Evolutionary conservation across 2,329 filamentous ascomycete species (phyloP), one percentile per base, ranked within the genome.

Genomic region (Clonostachys rhizophaga): DNA sequence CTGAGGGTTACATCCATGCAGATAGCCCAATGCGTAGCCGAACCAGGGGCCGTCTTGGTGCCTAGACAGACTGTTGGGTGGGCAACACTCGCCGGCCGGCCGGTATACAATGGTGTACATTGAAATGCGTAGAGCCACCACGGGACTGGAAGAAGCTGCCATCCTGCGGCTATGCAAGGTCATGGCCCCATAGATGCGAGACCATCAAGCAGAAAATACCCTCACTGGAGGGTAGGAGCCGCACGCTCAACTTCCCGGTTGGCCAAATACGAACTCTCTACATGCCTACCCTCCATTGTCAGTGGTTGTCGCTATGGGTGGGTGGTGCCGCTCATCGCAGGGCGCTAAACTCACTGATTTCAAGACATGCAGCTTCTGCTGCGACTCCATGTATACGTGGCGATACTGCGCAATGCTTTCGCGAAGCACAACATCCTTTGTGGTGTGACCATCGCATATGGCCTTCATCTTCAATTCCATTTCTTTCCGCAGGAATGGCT

Each of bases 401-500:
- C 86, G 83, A 65, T 97, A 99, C 71, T 94, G 89, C 50, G 85
- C 80, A 47, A 99, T 73, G 62, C 87, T 96, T 64, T 95, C 86
- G 47, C 84, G 77, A 40, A 99, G 78, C 42, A 99, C 89, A 17
- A 81, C 79, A 46, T 80, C 77, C 58, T 83, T 86, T 34, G 85
- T 88, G 53, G 83, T 87, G 45, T 81, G 83, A 24, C 94, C 94
- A 50, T 92, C 91, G 67, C 94, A 97, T 48, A 99, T 96, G 49
- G 89, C 89, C 63, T 91, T 94, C 92, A 99, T 96, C 64, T 91
- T 89, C 51, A 90, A 71, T 68, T 99, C 94, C 90, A 96, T 96
- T 74, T 99, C 91, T 67, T 97, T 97, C 48, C 94, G 85, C 50
- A 99, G 72, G 62, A 97, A 97, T 1, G 94, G 94, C 67, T 97